Evolutionary conservation across 345 rosid genomes (phyloP), one percentile per base, ranked within the genome.

Genomic region (Bretschneidera sinensis): DNA sequence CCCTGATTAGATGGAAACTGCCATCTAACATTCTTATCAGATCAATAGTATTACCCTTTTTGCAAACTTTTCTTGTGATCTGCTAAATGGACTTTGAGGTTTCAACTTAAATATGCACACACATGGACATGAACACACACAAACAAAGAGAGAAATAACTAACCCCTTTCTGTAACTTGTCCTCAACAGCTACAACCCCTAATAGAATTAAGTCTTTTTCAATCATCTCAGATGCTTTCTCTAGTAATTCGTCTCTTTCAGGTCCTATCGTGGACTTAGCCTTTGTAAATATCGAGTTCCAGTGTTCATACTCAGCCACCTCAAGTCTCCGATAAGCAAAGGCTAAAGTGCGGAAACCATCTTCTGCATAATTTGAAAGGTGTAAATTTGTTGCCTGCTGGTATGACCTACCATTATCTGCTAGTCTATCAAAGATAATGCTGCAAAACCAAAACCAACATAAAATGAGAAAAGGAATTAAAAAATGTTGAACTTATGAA

Each of bases 111-210:
- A n/a, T n/a, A n/a, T n/a, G n/a, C n/a, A n/a, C n/a, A n/a, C n/a
- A n/a, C n/a, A n/a, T n/a, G n/a, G n/a, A n/a, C n/a, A n/a, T n/a
- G n/a, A n/a, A n/a, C n/a, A n/a, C n/a, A n/a, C n/a, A 48, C 57
- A 51, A 58, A 21, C 20, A 25, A 24, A 34, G 35, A 61, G 65
- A 55, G 47, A 58, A 17, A 51, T 17, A 24, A 55, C 77, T 74
- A 53, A 89, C 96, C 92, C 95, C 92, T 73, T 80, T 79, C 57
- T 87, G 97, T 61, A 90, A 70, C 65, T 85, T 90, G 79, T 87
- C 97, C 72, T 90, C 95, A 13, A 90, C 88, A 50, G 95, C 88
- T 24, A 71, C 77, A 54, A 74, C 95, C 52, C 97, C 97, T 17
- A 87, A 65, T 53, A 90, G 71, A 43, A 75, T 80, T 35, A 90